A percentile compares a stretch with the other conserved stretches of the same genome.
Conservation (phyloP, 768 basidiomycete genomes). For the Lactarius sp. region DNA sequence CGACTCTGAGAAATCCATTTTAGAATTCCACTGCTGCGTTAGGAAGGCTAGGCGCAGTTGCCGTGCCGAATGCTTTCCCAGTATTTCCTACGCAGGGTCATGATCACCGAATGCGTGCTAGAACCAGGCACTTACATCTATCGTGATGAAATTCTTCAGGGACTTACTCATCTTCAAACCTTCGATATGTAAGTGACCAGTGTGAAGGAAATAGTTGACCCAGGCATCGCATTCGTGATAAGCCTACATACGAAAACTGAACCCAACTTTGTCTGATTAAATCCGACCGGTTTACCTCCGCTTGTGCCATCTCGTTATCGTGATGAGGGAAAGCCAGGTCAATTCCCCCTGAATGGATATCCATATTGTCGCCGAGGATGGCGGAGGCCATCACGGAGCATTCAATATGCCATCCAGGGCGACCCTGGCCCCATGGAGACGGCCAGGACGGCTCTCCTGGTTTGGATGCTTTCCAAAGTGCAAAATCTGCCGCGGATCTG, state of each 20-base stretch:
- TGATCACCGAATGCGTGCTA: constrained; percentile 10
- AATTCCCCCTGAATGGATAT: constrained; percentile 96
- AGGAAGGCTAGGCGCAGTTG: constrained; percentile 91
- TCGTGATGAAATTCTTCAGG: constrained; percentile 98
- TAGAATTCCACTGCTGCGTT: constrained; percentile 85
- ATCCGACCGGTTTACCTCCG: constrained; percentile 55
- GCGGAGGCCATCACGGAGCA: constrained; percentile 98
- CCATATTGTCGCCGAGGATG: constrained; percentile 85
- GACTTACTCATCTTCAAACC: constrained; percentile 99
- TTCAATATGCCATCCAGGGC: constrained; percentile 99
- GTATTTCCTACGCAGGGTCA: constrained; percentile 59
- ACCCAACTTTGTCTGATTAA: constrained; percentile 5
- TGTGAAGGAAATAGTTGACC: constrained; percentile 99
- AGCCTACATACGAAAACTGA: constrained; percentile 49
- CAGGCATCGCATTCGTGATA: constrained; percentile 88
- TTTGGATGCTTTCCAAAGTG: constrained; percentile 96
- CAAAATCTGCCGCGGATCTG: constrained; percentile 88
- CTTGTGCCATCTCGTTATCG: constrained; percentile 97
- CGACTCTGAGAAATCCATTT: constrained; percentile 91
- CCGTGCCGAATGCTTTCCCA: constrained; percentile 75
- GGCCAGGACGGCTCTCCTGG: constrained; percentile 96
- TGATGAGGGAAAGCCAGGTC: constrained; percentile 99
- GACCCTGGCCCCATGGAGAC: constrained; percentile 92
- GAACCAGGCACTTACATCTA: constrained; percentile 54
- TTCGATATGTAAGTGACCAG: constrained; percentile 96